Evolutionary conservation across 371 early-diverging fungal genomes (phyloP).

Genomic region (Rhizopus sp.): DNA sequence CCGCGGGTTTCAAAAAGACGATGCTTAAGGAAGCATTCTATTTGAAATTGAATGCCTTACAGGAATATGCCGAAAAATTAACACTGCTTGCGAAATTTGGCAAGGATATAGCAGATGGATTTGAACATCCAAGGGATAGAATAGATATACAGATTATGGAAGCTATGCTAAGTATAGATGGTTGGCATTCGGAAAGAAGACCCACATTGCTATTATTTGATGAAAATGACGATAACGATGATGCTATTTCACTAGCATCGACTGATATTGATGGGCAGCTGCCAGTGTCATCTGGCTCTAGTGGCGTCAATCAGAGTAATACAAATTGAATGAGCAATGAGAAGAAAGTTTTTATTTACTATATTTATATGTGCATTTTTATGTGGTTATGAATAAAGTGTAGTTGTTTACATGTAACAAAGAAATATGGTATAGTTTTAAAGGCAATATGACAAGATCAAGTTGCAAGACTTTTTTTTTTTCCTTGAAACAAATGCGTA

Average conservation of each 20-base stretch:
- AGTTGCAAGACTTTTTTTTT: too few species aligned
- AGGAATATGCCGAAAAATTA: constrained; percentile 37
- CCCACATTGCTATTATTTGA: constrained; percentile 1
- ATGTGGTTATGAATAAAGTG: too few species aligned
- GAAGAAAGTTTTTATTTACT: neutral
- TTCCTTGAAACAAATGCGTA: too few species aligned
- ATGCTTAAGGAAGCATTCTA: constrained; percentile 41
- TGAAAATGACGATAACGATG: constrained; percentile 10
- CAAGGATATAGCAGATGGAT: constrained; percentile 32
- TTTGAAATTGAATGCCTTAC: constrained; percentile 36
- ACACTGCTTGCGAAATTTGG: constrained; percentile 38
- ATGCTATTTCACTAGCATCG: constrained; percentile 8
- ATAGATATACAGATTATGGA: constrained; percentile 18
- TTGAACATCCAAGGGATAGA: constrained; percentile 24
- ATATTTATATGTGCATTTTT: too few species aligned
- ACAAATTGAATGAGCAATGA: neutral
- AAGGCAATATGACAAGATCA: too few species aligned
- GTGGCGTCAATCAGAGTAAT: neutral
- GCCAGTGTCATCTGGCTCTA: neutral
- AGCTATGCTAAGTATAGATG: constrained; percentile 20
- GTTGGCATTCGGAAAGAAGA: constrained; percentile 14
- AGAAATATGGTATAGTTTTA: too few species aligned
- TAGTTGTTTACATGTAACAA: too few species aligned
- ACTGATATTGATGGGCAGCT: neutral
- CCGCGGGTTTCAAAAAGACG: constrained; percentile 32